Percentiles rank a stretch among this genome's conserved stretches.
These are phyloP conservation scores for Rusavskia elegans DNA, from an alignment of 495 filamentous ascomycete species.

Conservation along the genomic window DNA sequence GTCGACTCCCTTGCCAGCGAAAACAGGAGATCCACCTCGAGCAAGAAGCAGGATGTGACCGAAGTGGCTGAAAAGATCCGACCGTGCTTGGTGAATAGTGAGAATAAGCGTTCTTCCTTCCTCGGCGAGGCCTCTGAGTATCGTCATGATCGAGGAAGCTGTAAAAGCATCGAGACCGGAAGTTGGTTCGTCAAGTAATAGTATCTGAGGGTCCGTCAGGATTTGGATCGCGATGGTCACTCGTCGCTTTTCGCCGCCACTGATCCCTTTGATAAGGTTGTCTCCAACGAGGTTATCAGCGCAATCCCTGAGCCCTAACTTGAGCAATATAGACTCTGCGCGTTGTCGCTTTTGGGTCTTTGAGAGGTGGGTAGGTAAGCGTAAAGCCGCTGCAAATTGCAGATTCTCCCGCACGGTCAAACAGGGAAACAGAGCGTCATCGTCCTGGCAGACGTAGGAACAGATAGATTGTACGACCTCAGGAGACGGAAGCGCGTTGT, in stretches of 20 bases:
- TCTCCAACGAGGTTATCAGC: conserved; percentile 58
- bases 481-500: conserved; percentile 46
- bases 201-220: conserved; percentile 51
- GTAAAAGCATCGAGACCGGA: conserved; percentile 65
- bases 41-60: conserved; percentile 54
- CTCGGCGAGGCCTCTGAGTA: conserved; percentile 48
- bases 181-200: conserved; percentile 61
- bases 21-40: conserved; percentile 48
- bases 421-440: conserved; percentile 56
- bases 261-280: conserved; percentile 58
- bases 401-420: conserved; percentile 61
- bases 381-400: conserved; percentile 47
- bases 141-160: conserved; percentile 56
- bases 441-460: conserved; percentile 63
- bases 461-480: conserved; percentile 50
- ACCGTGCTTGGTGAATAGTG: conserved; percentile 61
- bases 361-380: conserved; percentile 52
- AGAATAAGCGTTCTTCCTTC: conserved; percentile 59
- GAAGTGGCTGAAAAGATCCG: conserved; percentile 54
- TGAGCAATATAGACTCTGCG: conserved; percentile 54
- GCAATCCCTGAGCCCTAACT: conserved; percentile 63
- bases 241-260: conserved; percentile 59
- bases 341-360: conserved; percentile 43
- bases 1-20: conserved; percentile 42
- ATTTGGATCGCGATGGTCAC: conserved; percentile 65